Conservation (phyloP, 2,329 filamentous ascomycete species). For the Botrytis pseudocinerea region DNA sequence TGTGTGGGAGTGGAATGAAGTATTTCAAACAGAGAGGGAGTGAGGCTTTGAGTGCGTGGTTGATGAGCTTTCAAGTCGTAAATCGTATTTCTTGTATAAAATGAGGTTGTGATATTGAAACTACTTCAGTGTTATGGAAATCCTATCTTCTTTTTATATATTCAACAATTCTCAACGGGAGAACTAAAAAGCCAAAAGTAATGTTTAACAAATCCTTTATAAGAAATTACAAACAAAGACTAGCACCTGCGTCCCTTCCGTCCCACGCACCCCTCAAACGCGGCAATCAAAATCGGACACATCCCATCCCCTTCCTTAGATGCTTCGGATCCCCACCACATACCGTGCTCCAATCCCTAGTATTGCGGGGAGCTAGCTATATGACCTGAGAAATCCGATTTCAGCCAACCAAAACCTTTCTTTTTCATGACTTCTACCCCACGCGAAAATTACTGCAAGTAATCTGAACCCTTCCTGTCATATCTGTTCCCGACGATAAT, state of each 20-base stretch:
- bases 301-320: neutral
- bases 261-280: neutral
- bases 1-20: neutral
- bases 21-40: neutral
- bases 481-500: neutral
- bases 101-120: neutral
- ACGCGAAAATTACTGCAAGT: conserved; percentile 5
- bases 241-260: neutral
- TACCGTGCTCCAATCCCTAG: neutral
- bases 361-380: neutral
- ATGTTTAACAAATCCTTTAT: neutral
- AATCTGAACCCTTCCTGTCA: neutral
- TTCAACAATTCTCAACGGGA: neutral
- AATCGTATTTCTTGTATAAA: neutral
- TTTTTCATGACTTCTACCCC: neutral
- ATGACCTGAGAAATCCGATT: neutral
- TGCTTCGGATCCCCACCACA: neutral
- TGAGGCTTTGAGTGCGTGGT: neutral
- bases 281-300: neutral
- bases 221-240: conserved; percentile 3
- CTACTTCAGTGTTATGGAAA: neutral
- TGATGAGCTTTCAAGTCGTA: neutral
- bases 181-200: neutral
- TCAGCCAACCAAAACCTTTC: neutral
- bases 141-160: neutral